Conservation (phyloP, 371 early-diverging fungal genomes). For the Apophysomyces ossiformis region DNA sequence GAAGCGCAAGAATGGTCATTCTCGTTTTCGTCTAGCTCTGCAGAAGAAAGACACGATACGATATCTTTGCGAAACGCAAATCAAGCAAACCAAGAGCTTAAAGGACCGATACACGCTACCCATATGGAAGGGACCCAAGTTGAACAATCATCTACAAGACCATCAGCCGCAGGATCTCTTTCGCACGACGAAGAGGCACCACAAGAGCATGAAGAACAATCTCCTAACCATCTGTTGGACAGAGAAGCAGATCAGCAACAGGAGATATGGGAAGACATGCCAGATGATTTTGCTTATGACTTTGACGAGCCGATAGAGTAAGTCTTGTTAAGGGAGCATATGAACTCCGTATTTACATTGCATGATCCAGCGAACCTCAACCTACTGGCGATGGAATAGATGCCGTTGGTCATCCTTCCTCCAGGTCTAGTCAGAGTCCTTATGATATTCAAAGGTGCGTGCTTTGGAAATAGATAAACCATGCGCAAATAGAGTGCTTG, state of each 20-base stretch:
- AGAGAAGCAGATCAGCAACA: neutral
- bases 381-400: neutral
- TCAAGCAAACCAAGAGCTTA: neutral
- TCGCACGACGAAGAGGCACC: constrained; percentile 23
- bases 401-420: no score
- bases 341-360: neutral
- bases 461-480: no score
- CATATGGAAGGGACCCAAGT: neutral
- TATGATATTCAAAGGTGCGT: no score
- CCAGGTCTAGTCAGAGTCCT: no score
- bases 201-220: constrained; percentile 25
- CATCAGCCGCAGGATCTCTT: neutral
- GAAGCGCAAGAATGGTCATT: neutral
- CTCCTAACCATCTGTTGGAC: no score
- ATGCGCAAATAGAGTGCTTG: no score
- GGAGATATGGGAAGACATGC: neutral
- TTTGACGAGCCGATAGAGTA: neutral
- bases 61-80: neutral
- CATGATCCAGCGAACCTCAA: neutral
- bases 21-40: neutral
- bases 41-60: neutral
- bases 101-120: neutral
- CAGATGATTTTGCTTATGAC: neutral
- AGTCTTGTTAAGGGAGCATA: neutral
- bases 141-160: neutral